Conservation (phyloP, 2,329 filamentous ascomycete species). For the Tricladium varicosporioides region DNA sequence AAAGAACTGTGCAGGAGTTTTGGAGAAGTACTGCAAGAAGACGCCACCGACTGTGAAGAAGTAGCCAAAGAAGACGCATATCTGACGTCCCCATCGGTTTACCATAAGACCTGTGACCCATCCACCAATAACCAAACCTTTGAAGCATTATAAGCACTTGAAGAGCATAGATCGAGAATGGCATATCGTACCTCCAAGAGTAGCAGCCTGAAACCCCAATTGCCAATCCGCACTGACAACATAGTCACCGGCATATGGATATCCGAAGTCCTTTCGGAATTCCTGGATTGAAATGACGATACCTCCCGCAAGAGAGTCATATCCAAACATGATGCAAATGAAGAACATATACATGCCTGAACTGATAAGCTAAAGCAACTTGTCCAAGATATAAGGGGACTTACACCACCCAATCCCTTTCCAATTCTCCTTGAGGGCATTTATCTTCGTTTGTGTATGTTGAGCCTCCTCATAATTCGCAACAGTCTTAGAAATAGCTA, state of each 20-base stretch:
- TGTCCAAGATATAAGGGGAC: neutral
- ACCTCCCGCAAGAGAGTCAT: conserved; percentile 9
- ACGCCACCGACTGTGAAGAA: neutral
- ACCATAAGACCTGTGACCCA: conserved; percentile 4
- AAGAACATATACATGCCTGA: conserved; percentile 9
- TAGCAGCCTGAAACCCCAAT: conserved; percentile 28
- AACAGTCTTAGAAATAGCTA: neutral
- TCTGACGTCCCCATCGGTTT: conserved; percentile 5
- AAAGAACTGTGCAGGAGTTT: neutral
- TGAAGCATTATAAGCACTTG: no score
- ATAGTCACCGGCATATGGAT: no score
- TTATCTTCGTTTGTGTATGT: conserved; percentile 3
- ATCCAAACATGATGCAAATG: conserved; percentile 12
- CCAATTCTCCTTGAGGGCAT: conserved; percentile 9
- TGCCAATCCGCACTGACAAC: no score
- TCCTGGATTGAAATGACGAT: neutral
- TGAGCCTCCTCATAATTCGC: conserved; percentile 6
- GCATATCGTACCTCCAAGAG: conserved; percentile 1
- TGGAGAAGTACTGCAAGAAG: neutral
- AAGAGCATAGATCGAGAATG: no score
- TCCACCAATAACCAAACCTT: conserved; percentile 2
- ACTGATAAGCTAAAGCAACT: neutral
- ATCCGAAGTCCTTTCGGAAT: no score
- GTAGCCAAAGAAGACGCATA: conserved; percentile 4
- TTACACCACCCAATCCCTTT: conserved; percentile 9